phyloP scores from a whole-genome alignment of 2,329 filamentous ascomycete genomes.

The Coniochaeta sp. region DNA sequence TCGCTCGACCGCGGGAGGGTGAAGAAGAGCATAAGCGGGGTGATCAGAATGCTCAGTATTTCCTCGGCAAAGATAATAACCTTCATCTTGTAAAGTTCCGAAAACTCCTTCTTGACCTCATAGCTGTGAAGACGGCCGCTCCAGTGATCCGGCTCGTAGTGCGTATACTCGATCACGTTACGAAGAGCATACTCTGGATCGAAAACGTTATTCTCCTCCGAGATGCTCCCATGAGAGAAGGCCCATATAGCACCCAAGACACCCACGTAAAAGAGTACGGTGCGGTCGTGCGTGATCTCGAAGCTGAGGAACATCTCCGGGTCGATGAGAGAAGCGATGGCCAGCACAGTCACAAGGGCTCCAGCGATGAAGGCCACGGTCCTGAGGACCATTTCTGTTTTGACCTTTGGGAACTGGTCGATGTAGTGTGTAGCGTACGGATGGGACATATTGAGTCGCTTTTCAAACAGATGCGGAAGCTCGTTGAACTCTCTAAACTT shows the following conservation, averaged over 20 bases:
- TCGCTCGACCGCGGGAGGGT: conserved; percentile 84
- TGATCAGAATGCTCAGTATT: conserved; percentile 84
- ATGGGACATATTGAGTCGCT: conserved; percentile 88
- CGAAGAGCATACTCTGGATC: conserved; percentile 85
- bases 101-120: conserved; percentile 87
- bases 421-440: conserved; percentile 89
- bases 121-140: conserved; percentile 83
- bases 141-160: conserved; percentile 88
- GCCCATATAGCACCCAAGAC: conserved; percentile 80
- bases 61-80: conserved; percentile 89
- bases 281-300: conserved; percentile 82
- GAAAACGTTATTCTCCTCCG: conserved; percentile 82
- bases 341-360: conserved; percentile 78
- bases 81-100: conserved; percentile 85
- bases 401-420: conserved; percentile 93
- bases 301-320: conserved; percentile 87
- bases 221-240: conserved; percentile 72
- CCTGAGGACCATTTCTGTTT: conserved; percentile 76
- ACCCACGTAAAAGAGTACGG: conserved; percentile 84
- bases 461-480: conserved; percentile 82
- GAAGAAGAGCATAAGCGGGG: conserved; percentile 80
- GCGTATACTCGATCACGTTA: conserved; percentile 87
- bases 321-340: conserved; percentile 77
- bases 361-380: conserved; percentile 86
- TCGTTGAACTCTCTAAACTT: conserved; percentile 99